phyloP scores from a whole-genome alignment of 306 rosid species.

The Dryas drummondii region DNA sequence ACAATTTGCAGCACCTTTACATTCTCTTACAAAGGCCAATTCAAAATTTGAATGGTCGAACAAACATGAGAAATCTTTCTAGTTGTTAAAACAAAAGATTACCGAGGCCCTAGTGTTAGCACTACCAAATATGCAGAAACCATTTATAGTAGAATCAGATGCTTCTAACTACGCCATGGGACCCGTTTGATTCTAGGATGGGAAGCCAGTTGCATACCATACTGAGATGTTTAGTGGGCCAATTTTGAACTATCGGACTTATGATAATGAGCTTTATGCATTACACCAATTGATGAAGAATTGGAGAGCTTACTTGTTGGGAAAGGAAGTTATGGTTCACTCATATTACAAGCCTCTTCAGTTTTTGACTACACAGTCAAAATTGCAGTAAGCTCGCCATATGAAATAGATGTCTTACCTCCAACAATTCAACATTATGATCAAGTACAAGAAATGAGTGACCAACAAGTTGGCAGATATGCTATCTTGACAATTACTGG shows the following conservation, averaged over 20 bases:
- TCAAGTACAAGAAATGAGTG: slow-evolving; percentile 2
- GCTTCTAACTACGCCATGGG: not conserved
- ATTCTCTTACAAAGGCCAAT: no score
- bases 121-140: not conserved
- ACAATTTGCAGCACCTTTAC: not conserved
- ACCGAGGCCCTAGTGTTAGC: not conserved
- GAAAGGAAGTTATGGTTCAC: not conserved
- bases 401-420: slow-evolving; percentile 6
- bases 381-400: not conserved
- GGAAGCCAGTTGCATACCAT: not conserved
- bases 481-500: not conserved
- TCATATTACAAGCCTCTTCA: not conserved
- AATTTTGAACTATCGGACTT: not conserved
- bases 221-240: not conserved
- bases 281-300: not conserved
- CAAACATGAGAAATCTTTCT: not conserved
- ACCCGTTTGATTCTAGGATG: not conserved
- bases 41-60: not conserved
- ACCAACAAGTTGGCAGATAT: slow-evolving; percentile 2
- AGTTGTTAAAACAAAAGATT: not conserved
- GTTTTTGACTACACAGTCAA: not conserved
- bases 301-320: slow-evolving; percentile 2
- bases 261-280: not conserved
- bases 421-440: not conserved
- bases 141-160: not conserved